Percentiles rank a stretch among this genome's conserved stretches.
Conservation (phyloP, 768 basidiomycete species). For the Myochromella boudieri region DNA sequence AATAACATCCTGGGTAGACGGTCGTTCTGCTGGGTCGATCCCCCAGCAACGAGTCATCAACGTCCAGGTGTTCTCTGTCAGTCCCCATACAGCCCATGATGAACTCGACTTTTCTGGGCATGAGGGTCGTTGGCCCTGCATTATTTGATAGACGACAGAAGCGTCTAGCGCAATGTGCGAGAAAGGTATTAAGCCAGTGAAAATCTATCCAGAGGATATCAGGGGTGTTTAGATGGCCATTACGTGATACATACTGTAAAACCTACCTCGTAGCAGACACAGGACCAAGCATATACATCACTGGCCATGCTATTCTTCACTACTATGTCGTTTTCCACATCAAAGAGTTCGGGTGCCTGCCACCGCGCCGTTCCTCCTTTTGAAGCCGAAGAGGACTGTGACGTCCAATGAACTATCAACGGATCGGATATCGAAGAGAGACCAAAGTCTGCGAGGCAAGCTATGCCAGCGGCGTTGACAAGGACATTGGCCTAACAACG, state of each 20-base stretch:
- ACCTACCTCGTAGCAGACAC: not conserved
- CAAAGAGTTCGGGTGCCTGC: not conserved
- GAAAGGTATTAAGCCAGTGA: conserved; percentile 4
- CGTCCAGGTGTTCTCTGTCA: conserved; percentile 1
- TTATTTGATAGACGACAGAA: not conserved
- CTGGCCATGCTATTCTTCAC: not conserved
- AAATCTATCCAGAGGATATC: conserved; percentile 2
- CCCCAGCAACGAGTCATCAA: conserved; percentile 5
- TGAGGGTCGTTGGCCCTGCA: conserved; percentile 1
- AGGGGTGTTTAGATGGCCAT: not conserved
- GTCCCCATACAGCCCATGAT: conserved; percentile 1
- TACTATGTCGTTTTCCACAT: not conserved
- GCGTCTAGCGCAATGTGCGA: not conserved
- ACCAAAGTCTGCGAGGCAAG: conserved; percentile 3
- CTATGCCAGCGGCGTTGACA: conserved; percentile 1
- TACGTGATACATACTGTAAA: not conserved
- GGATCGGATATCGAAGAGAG: not conserved
- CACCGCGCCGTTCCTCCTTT: not conserved
- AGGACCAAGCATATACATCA: not conserved
- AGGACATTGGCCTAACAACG: conserved; percentile 14
- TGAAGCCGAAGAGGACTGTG: not conserved
- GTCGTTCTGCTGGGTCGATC: not conserved
- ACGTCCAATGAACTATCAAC: not conserved
- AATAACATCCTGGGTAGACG: not conserved
- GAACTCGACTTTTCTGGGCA: not conserved